These are phyloP conservation scores for Leucoagaricus sp. DNA, from an alignment of 1,284 basidiomycete species.

Conservation along the genomic window DNA sequence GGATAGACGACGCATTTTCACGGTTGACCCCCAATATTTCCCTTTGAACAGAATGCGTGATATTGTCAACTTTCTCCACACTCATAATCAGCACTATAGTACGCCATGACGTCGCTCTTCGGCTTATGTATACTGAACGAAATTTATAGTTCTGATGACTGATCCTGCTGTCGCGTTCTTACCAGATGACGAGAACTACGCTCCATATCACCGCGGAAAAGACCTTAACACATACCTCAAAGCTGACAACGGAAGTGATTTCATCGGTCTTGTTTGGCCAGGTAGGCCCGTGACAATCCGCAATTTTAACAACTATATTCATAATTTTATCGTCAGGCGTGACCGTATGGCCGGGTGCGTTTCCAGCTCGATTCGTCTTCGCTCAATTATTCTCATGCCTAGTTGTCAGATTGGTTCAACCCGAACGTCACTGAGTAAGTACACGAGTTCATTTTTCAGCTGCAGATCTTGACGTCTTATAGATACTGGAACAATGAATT, in stretches of 20 bases:
- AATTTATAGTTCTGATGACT: constrained; percentile 64
- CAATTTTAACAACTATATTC: neutral
- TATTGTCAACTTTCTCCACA: constrained; percentile 57
- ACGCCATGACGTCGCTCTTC: constrained; percentile 20
- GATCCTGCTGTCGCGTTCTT: constrained; percentile 69
- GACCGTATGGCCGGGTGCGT: constrained; percentile 59
- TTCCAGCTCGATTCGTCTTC: constrained; percentile 44
- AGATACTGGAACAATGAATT: constrained; percentile 73
- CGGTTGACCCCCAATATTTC: constrained; percentile 69
- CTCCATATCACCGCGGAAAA: constrained; percentile 57
- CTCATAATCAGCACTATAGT: constrained; percentile 61
- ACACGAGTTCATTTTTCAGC: neutral
- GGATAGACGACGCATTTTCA: constrained; percentile 67
- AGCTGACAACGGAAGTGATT: constrained; percentile 57
- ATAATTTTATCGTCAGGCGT: constrained; percentile 36
- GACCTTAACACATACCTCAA: constrained; percentile 63
- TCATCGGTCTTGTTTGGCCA: constrained; percentile 71
- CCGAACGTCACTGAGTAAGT: constrained; percentile 49
- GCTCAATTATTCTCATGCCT: neutral
- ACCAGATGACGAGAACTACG: constrained; percentile 47
- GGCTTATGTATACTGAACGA: neutral
- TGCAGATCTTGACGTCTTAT: neutral
- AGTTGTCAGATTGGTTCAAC: constrained; percentile 64
- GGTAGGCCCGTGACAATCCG: constrained; percentile 35
- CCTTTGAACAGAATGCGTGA: constrained; percentile 62